Evolutionary conservation across 1,284 basidiomycete genomes (phyloP), one percentile per base, ranked within the genome.

Genomic region (Ceratobasidium sp.): DNA sequence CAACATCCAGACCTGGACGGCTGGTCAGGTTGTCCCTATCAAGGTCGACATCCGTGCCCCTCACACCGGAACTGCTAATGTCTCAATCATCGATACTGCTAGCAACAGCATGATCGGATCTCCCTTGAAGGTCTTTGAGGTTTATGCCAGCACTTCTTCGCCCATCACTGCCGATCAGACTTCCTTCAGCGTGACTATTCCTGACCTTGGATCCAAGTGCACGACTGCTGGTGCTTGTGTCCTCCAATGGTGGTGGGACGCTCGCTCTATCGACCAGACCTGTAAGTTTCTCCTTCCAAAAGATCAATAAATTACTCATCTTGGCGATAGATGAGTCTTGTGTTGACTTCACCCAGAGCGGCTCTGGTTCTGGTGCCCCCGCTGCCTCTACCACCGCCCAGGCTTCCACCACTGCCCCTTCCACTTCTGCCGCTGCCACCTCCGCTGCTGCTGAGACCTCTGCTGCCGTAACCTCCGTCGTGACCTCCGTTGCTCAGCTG

Each of bases 41-140:
- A 42, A 27, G 8, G 13, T 46, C 3, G 62, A 66, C 19, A 54
- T 56, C 27, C 62, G 52, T 14, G 52, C 62, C n/a, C 62, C 62
- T 23, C 62, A 54, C 50, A 47, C 39, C 19, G 62, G 62, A 6
- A 21, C 13, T 8, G 52, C 50, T 21, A 66, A 66, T 25, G 25
- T 42, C 6, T 70, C 66, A 25, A 60, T 70, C 59, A 57, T 72
- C 54, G 69, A 72, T 41, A 67, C 69, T 16, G 52, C 67, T 39
- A 70, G 59, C 21, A 70, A 72, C 69, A 58, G 46, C 23, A 46
- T 70, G 53, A 69, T 72, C 23, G 71, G 71, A n/a, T 53, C 59
- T 11, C 39, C 67, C 2, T 53, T 72, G 56, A 70, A 41, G 3
- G 9, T 39, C 8, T 66, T 42, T 13, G 25, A 25, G 6, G 50